Evolutionary conservation across 1,284 basidiomycete genomes (phyloP).

Genomic region (Cryptococcus sp.): DNA sequence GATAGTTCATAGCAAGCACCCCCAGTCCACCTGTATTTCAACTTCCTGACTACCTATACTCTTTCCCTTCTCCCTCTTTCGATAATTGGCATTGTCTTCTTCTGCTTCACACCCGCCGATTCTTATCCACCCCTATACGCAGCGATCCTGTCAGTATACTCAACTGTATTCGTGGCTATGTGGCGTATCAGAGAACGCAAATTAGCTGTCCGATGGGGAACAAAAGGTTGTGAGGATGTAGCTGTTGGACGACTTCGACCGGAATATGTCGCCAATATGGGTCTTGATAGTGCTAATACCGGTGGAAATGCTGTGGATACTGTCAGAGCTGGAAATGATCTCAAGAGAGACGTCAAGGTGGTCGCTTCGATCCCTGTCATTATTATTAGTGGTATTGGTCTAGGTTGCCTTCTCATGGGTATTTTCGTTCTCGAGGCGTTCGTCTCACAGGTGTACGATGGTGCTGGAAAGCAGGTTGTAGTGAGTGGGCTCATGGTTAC

Average conservation of each 20-base stretch:
- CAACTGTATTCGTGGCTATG: constrained; percentile 76
- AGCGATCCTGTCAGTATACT: constrained; percentile 68
- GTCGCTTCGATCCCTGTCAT: constrained; percentile 74
- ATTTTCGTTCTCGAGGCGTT: constrained; percentile 87
- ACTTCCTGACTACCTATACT: constrained; percentile 79
- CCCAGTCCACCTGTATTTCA: constrained; percentile 83
- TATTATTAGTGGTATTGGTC: constrained; percentile 63
- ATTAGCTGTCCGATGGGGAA: constrained; percentile 74
- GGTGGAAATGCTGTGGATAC: constrained; percentile 21
- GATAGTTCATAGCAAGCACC: constrained; percentile 67
- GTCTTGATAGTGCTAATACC: constrained; percentile 35
- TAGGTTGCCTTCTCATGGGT: constrained; percentile 66
- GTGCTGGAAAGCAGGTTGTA: constrained; percentile 71
- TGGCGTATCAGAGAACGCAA: constrained; percentile 80
- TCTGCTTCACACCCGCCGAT: constrained; percentile 51
- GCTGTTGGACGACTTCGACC: constrained; percentile 71
- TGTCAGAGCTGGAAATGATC: constrained; percentile 28
- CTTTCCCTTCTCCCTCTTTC: constrained; percentile 60
- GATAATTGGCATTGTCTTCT: constrained; percentile 37
- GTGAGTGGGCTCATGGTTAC: constrained; percentile 51
- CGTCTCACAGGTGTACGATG: constrained; percentile 76
- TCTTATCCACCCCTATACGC: constrained; percentile 78
- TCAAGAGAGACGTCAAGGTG: constrained; percentile 69
- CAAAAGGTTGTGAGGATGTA: constrained; percentile 60
- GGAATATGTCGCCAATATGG: constrained; percentile 54